These are phyloP conservation scores for Coprinopsis marcescibilis DNA, from an alignment of 768 basidiomycete genomes.

Conservation along the genomic window DNA sequence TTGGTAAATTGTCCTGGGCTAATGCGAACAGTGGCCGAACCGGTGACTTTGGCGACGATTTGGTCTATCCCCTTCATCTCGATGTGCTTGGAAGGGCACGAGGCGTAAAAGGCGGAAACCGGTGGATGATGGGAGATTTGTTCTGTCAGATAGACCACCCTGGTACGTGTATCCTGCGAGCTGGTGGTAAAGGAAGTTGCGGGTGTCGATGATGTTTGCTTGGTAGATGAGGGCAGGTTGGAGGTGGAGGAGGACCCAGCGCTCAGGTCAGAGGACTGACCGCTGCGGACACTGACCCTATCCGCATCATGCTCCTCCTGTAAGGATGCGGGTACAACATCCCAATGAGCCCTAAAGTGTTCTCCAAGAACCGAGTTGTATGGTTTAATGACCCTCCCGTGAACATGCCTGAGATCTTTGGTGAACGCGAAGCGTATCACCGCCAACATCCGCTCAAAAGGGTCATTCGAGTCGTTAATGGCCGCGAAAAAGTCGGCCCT, in stretches of 20 bases:
- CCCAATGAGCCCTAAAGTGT: slow-evolving; percentile 87
- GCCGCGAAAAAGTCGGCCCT: slow-evolving; percentile 87
- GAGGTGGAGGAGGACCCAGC: slow-evolving; percentile 51
- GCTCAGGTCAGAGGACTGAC: slow-evolving; percentile 29
- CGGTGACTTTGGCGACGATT: slow-evolving; percentile 87
- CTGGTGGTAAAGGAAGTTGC: slow-evolving; percentile 45
- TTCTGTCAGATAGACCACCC: slow-evolving; percentile 82
- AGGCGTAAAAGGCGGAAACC: slow-evolving; percentile 77
- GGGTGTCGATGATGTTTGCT: slow-evolving; percentile 49
- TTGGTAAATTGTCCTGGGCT: slow-evolving; percentile 79
- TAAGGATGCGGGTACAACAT: slow-evolving; percentile 54
- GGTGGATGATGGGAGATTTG: slow-evolving; percentile 98
- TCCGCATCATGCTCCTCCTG: slow-evolving; percentile 41
- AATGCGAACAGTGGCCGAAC: slow-evolving; percentile 72
- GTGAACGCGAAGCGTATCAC: slow-evolving; percentile 84
- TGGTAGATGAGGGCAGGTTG: slow-evolving; percentile 50
- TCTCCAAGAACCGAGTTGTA: slow-evolving; percentile 86
- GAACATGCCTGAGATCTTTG: slow-evolving; percentile 93
- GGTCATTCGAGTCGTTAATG: slow-evolving; percentile 87
- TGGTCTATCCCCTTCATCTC: slow-evolving; percentile 85
- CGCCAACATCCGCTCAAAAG: slow-evolving; percentile 94
- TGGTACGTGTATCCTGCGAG: slow-evolving; percentile 20
- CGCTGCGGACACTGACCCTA: slow-evolving; percentile 54
- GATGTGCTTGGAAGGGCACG: slow-evolving; percentile 67
- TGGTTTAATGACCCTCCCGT: slow-evolving; percentile 91